Evolutionary conservation across 2,329 filamentous ascomycete genomes (phyloP), one percentile per base, ranked within the genome.

Genomic region (Phoma sp.): DNA sequence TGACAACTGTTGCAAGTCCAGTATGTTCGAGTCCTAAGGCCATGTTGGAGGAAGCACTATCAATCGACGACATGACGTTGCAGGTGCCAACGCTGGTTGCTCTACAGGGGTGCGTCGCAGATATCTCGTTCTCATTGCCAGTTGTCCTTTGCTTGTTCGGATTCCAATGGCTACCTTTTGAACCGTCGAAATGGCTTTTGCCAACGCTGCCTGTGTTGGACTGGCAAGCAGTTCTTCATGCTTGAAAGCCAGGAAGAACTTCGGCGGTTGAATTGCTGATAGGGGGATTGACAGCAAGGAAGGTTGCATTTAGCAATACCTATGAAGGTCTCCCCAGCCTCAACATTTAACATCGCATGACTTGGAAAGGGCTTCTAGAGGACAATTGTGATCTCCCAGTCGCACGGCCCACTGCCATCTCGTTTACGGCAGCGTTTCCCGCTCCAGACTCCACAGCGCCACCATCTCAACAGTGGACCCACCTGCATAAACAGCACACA

Each of bases 391-490:
- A 53, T 53, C 43, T 48, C 6, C 38, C 38, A 21, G 43, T 38
- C 20, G 38, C 38, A 38, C 37, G 28, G 43, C 43, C 33, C 21
- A 29, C 15, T 5, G 20, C 33, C 39, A 30, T 48, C 18, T 48
- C 33, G 39, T 45, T 40, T 45, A 2, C 45, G 51, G 45, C 34
- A 54, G 34, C 28, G 4, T 29, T 34, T 40, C 45, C 48, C 51
- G 51, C 51, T 54, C 51, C 38, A 45, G 45, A 47, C 14, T 36
- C 37, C 45, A 54, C 38, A 18, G 39, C 51, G 51, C 40, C 45
- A 48, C 34, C 28, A 45, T 42, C 33, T 34, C 26, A 53, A 49
- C 51, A 45, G 51, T 49, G 45, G 46, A 25, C 45, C 45, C 45
- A 49, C 51, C 37, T n/a, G 39, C 32, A 43, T 30, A 23, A 43